Conservation (phyloP, 768 basidiomycete species). For the Tylopilus plumbeoviolaceoides region DNA sequence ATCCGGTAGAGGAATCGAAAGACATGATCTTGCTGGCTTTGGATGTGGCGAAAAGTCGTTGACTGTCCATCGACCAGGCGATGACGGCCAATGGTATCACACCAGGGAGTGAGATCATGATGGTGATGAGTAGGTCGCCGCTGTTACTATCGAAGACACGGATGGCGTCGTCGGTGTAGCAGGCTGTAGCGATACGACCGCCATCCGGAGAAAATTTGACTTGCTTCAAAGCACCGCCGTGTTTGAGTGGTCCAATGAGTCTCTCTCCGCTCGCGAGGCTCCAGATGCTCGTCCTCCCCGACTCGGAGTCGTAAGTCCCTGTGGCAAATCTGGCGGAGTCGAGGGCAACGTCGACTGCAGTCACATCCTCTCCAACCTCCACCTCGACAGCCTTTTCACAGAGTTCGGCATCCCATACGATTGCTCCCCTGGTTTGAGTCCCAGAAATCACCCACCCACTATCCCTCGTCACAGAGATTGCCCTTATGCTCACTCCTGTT, state of each 20-base stretch:
- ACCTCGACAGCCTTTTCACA: not conserved
- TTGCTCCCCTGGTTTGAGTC: not conserved
- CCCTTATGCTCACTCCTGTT: no score
- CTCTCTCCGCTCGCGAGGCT: not conserved
- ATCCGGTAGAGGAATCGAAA: not conserved
- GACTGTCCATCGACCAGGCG: not conserved
- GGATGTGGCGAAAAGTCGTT: not conserved
- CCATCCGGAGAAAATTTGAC: slow-evolving; percentile 3
- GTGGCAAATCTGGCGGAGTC: not conserved
- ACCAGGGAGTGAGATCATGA: not conserved
- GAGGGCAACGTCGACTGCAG: not conserved
- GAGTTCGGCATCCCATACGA: not conserved
- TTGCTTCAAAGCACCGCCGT: not conserved
- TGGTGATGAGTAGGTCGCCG: not conserved
- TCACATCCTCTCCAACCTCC: not conserved
- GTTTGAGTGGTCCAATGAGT: not conserved
- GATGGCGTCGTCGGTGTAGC: not conserved
- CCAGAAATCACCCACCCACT: no score
- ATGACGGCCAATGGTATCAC: not conserved
- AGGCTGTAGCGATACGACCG: not conserved
- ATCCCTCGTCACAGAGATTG: no score
- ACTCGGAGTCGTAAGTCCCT: not conserved
- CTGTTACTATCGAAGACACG: not conserved
- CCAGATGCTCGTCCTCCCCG: not conserved
- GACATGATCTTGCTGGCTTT: not conserved